Evolutionary conservation across 73 alveolate genomes (phyloP), one percentile per base, ranked within the genome.

Genomic region (Paraurostyla sp.): DNA sequence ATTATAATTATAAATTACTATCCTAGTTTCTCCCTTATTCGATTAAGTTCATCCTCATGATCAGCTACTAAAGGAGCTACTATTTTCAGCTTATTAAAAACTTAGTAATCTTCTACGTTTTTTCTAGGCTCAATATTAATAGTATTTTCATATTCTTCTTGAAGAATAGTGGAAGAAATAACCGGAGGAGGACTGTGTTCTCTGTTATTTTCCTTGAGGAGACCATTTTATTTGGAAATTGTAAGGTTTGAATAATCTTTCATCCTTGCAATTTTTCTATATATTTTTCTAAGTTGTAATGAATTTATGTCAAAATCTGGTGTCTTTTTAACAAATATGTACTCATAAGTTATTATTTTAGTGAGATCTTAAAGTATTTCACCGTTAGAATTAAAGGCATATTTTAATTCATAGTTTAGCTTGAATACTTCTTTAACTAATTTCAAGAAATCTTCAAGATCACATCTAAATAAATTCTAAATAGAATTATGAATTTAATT

Each of bases 71-170:
- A 20, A 25, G 86, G 86, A 9, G 86, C 65, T 0, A 73, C 71
- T 23, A 13, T 45, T 25, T 73, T 73, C 23, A 73, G 4, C 16
- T 40, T 73, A 16, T 49, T 25, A 40, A 18, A 6, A 13, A 73
- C 71, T 45, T 48, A 46, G 0, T 73, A 7, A 73, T 40, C 71
- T 22, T 73, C 71, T 15, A 73, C 71, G 11, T 41, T 16, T 40
- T 38, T 73, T 48, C 86, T 73, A 6, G 86, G 86, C 51, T 73
- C 86, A 32, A 73, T 29, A 22, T 7, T 73, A 6, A 73, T 43
- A 13, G 86, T 48, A 23, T 73, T 73, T 16, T 73, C 71, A 29
- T 27, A 48, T 13, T 73, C 86, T 25, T 73, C 71, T 23, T 73
- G 23, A 46, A 73, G 11, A 20, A 33, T 33, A 45, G 45, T 73